These are phyloP conservation scores for Fusarium pilosicola DNA, from an alignment of 2,329 filamentous ascomycete species.

Conservation along the genomic window DNA sequence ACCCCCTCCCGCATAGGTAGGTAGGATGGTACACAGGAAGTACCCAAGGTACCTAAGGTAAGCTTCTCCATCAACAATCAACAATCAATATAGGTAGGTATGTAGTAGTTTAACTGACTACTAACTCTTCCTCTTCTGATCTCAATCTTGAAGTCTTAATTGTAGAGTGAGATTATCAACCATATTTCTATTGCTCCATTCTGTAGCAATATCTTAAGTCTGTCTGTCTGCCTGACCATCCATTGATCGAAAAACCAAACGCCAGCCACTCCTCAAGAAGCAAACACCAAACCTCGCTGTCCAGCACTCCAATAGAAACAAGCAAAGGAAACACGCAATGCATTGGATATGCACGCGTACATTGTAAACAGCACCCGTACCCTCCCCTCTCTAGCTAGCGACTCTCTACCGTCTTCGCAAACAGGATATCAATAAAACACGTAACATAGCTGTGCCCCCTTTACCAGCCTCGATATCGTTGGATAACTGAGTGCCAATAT, in stretches of 20 bases:
- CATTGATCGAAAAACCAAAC: slow-evolving; percentile 1
- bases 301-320: neutral
- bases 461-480: slow-evolving; percentile 24
- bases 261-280: slow-evolving; percentile 1
- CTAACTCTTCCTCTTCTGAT: neutral
- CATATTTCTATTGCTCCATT: neutral
- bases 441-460: slow-evolving; percentile 23
- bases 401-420: slow-evolving; percentile 40
- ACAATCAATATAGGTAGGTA: neutral
- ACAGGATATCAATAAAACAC: slow-evolving; percentile 42
- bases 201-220: neutral
- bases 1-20: no score
- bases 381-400: slow-evolving; percentile 8
- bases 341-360: neutral
- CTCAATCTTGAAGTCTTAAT: neutral
- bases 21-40: no score
- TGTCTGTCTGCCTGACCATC: neutral
- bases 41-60: neutral
- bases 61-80: neutral
- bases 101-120: neutral
- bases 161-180: neutral
- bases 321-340: neutral
- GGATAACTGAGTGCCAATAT: slow-evolving; percentile 25
- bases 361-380: neutral
- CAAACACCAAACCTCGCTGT: neutral